Evolutionary conservation across 2,329 filamentous ascomycete species (phyloP), one percentile per base, ranked within the genome.

Genomic region (Pyrenochaeta sp.): DNA sequence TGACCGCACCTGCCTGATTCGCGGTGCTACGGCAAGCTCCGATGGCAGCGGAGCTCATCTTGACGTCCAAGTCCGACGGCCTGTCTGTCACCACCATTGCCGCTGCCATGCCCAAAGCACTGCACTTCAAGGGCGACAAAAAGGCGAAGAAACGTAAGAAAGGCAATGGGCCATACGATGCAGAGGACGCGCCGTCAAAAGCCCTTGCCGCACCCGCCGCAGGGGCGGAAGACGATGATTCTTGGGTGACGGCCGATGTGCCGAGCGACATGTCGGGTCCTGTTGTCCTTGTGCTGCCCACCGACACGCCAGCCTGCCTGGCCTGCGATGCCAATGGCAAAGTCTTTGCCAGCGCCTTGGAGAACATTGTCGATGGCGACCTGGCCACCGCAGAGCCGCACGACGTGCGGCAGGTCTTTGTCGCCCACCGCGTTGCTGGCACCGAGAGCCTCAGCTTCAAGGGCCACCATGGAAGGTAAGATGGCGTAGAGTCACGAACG

Each of bases 101-200:
- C 40, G 36, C 45, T 59, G 33, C 51, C 57, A 95, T 95, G 90
- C 89, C 96, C 66, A 97, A 96, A 75, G 88, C 94, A 42, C 85
- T 99, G 53, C 83, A 87, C 43, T 99, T 99, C 83, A 99, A 99
- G 79, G 95, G 95, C 82, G 95, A 99, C 79, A 97, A 96, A 78
- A 95, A 95, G 79, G 80, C 86, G 31, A 97, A 95, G 78, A 97
- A 97, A 82, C 86, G 92, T 75, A 97, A 97, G 83, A 87, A 90
- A 65, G 78, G 83, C 42, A 80, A 82, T 46, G 79, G 79, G 37
- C 81, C 85, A 37, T 78, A 82, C 54, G 77, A 80, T 23, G 73
- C 76, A 11, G 73, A 77, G 23, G 63, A 56, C 15, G 52, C 61
- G 14, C 49, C 58, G 6, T 72, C 73, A 4, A 78, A 77, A 55